Conservation (phyloP, 2,329 filamentous ascomycete genomes). For the Zymoseptoria tritici region DNA sequence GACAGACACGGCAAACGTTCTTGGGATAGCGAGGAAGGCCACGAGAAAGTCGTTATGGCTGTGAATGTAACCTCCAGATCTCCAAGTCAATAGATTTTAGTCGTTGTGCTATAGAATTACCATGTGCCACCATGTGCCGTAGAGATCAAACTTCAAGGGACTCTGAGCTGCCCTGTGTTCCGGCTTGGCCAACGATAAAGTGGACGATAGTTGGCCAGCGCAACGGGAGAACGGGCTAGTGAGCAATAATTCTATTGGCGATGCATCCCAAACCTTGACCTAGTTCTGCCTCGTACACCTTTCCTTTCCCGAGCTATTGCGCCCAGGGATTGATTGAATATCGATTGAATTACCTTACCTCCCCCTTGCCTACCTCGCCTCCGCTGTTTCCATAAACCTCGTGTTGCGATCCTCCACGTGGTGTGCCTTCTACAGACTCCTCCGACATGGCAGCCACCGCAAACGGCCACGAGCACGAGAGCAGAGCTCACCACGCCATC, state of each 20-base stretch:
- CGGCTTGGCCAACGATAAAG: neutral
- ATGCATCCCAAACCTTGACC: neutral
- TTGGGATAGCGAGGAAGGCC: neutral
- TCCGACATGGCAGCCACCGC: conserved; percentile 2
- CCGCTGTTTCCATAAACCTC: no score
- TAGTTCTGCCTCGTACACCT: neutral
- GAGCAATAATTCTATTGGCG: neutral
- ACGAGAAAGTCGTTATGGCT: neutral
- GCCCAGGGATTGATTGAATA: no score
- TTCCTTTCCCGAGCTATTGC: neutral
- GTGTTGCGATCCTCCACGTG: neutral
- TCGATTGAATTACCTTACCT: no score
- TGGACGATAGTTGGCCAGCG: neutral
- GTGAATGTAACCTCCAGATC: neutral
- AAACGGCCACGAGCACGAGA: conserved; percentile 3
- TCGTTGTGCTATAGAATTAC: no score
- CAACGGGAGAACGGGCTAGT: neutral
- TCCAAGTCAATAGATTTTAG: no score
- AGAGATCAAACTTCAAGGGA: no score
- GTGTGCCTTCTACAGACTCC: neutral
- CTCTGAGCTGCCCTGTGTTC: neutral
- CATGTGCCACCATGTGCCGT: no score
- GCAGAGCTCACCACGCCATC: conserved; percentile 6
- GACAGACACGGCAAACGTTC: neutral
- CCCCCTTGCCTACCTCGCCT: neutral